A percentile compares a stretch with the other conserved stretches of the same genome.
Conservation (phyloP, 2,329 filamentous ascomycete species). For the Aquanectria penicillioides region DNA sequence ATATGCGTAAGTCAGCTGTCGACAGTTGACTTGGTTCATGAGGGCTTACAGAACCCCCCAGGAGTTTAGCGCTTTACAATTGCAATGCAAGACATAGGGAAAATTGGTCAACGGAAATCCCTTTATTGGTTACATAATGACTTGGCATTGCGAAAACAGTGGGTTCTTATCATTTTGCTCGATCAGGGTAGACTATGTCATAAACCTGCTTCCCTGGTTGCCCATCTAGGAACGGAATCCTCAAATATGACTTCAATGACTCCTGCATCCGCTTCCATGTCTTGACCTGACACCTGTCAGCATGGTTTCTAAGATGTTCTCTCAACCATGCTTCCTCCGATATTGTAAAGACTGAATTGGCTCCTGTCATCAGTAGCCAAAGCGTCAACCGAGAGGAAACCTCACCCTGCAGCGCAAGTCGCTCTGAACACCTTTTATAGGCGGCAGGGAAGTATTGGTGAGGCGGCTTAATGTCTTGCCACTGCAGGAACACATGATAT, state of each 20-base stretch:
- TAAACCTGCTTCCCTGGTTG: conserved; percentile 1
- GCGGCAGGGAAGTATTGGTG: not conserved
- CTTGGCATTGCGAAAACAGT: no score
- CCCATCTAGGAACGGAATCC: conserved; percentile 14
- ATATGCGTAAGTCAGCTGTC: no score
- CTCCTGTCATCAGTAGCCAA: conserved; percentile 18
- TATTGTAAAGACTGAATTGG: not conserved
- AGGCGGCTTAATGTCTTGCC: conserved; percentile 38
- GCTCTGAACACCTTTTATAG: not conserved
- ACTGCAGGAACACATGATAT: conserved; percentile 52
- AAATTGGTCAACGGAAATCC: no score
- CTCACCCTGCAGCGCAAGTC: not conserved
- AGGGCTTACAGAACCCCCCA: no score
- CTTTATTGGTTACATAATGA: no score
- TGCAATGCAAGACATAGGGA: no score
- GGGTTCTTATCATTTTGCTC: no score
- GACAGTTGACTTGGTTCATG: no score
- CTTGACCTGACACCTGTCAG: not conserved
- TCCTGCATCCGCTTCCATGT: conserved; percentile 13
- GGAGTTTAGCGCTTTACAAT: no score
- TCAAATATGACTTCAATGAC: conserved; percentile 10
- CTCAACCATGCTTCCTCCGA: conserved; percentile 1
- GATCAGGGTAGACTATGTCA: no score
- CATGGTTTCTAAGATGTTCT: not conserved
- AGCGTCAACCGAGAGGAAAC: conserved; percentile 1